These are phyloP conservation scores for Neurospora cerealis DNA, from an alignment of 495 filamentous ascomycete species.

Conservation along the genomic window DNA sequence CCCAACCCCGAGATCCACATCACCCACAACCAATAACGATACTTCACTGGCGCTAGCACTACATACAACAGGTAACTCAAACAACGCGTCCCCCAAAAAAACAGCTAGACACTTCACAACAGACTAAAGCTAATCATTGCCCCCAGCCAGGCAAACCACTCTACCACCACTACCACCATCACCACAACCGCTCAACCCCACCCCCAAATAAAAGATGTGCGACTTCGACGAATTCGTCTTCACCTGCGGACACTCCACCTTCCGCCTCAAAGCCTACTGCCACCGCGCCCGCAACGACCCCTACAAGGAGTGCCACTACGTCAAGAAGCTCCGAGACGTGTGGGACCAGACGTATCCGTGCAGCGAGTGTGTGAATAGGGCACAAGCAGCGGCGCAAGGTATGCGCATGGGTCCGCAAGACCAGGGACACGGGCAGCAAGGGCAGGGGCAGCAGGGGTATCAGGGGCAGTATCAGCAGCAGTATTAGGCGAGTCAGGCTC, in stretches of 20 bases:
- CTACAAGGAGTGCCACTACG: conserved; percentile 50
- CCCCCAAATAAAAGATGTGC: conserved; percentile 39
- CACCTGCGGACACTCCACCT: conserved; percentile 44
- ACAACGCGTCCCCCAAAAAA: neutral
- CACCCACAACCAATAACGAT: neutral
- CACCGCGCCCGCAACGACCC: conserved; percentile 61
- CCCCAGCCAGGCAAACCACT: neutral
- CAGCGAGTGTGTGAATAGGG: conserved; percentile 20
- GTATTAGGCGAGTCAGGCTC: neutral
- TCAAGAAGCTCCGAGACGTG: conserved; percentile 46
- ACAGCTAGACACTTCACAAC: neutral
- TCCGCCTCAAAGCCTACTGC: conserved; percentile 53
- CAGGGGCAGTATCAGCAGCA: neutral
- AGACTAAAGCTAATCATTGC: neutral
- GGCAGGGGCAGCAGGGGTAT: neutral
- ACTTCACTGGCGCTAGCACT: neutral
- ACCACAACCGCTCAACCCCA: neutral
- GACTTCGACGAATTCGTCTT: conserved; percentile 56
- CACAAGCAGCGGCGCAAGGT: neutral
- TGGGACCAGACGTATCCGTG: conserved; percentile 42
- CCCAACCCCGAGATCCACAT: neutral
- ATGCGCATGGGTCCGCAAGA: neutral
- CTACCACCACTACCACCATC: neutral
- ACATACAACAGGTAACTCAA: neutral
- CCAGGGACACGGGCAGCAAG: neutral